Evolutionary conservation across 1,284 basidiomycete species (phyloP).

Genomic region (Fomes fomentarius): DNA sequence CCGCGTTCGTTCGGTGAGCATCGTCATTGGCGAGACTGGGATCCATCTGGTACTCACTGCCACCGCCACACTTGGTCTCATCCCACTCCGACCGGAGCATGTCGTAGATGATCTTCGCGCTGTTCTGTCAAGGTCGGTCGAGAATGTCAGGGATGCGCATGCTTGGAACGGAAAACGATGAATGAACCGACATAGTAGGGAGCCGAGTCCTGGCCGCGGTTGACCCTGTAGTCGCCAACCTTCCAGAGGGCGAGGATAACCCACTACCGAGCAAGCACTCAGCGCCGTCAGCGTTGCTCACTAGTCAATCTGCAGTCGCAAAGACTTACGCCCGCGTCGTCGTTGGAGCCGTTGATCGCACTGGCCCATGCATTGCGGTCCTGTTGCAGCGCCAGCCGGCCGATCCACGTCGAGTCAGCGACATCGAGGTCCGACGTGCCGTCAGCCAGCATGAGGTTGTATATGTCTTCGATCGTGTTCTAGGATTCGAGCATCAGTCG

Average conservation of each 20-base stretch:
- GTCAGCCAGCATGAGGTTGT: constrained; percentile 54
- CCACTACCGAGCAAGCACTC: constrained; percentile 40
- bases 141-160: not conserved
- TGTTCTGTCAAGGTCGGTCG: constrained; percentile 32
- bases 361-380: constrained; percentile 40
- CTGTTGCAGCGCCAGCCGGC: constrained; percentile 40
- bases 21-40: not conserved
- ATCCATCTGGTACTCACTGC: constrained; percentile 34
- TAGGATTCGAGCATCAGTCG: constrained; percentile 23
- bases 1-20: not conserved
- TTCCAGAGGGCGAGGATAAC: constrained; percentile 55
- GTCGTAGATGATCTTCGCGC: constrained; percentile 49
- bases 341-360: constrained; percentile 48
- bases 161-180: not conserved
- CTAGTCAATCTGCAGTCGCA: not conserved
- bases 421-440: constrained; percentile 42
- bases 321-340: constrained; percentile 49
- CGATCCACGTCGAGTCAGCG: constrained; percentile 47
- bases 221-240: constrained; percentile 52
- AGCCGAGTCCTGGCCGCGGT: constrained; percentile 36
- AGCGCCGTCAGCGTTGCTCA: not conserved
- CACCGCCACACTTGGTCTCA: constrained; percentile 40
- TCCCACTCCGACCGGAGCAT: constrained; percentile 50
- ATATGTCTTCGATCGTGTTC: constrained; percentile 58
- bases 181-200: constrained; percentile 41